These are phyloP conservation scores for Cladophialophora chaetospira DNA, from an alignment of 2,329 filamentous ascomycete species.

Conservation along the genomic window DNA sequence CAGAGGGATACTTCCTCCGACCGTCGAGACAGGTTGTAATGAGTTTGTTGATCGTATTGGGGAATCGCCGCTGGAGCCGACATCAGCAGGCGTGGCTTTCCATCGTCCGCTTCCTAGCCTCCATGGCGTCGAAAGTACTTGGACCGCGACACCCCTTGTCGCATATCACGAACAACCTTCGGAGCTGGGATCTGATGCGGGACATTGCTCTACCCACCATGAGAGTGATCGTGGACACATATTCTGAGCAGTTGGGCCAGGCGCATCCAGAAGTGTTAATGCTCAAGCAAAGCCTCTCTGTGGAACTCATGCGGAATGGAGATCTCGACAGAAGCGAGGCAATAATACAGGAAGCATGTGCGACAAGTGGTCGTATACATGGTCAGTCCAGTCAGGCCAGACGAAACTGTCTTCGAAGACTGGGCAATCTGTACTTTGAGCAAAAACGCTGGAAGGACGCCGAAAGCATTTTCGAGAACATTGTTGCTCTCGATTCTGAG, in stretches of 20 bases:
- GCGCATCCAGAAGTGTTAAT: neutral
- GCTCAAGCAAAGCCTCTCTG: neutral
- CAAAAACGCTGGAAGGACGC: constrained; percentile 5
- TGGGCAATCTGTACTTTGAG: constrained; percentile 10
- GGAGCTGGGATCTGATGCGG: constrained; percentile 1
- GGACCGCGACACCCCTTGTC: neutral
- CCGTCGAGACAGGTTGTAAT: neutral
- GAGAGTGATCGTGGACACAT: neutral
- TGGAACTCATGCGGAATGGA: constrained; percentile 6
- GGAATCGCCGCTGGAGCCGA: constrained; percentile 7
- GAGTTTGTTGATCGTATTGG: constrained; percentile 4
- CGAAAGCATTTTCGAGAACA: neutral
- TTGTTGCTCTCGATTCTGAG: neutral
- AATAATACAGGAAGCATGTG: neutral
- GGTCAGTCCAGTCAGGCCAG: neutral
- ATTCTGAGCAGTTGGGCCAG: neutral
- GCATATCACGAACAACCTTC: neutral
- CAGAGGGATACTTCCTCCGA: neutral
- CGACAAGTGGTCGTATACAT: neutral
- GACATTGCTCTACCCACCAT: neutral
- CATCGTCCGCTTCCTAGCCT: constrained; percentile 4
- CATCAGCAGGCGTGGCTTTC: constrained; percentile 1
- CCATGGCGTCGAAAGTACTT: constrained; percentile 1
- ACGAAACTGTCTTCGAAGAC: constrained; percentile 3
- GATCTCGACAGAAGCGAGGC: constrained; percentile 1